Evolutionary conservation across 75 land plant species (phyloP).

Genomic region (Adiantum capillusveneris): DNA sequence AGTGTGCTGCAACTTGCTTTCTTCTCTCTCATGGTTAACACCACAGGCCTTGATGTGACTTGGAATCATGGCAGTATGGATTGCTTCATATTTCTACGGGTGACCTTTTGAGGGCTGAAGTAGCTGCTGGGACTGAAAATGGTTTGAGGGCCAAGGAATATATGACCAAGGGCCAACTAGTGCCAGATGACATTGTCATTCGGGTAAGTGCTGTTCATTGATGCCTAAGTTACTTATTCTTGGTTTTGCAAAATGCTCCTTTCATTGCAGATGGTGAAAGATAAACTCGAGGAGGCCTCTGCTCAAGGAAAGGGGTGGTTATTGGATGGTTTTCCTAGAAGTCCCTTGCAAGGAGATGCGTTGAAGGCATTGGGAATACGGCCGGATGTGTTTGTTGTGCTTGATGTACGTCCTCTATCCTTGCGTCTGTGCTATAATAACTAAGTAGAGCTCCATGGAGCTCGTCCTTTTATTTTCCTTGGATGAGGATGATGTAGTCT

Average conservation of each 20-base stretch:
- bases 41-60: neutral
- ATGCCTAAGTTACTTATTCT: neutral
- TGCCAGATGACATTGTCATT: slow-evolving; percentile 88
- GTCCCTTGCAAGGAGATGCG: slow-evolving; percentile 63
- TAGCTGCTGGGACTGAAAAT: slow-evolving; percentile 62
- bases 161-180: slow-evolving; percentile 71
- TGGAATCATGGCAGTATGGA: slow-evolving; percentile 48
- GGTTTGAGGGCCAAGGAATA: slow-evolving; percentile 78
- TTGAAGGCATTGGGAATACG: slow-evolving; percentile 52
- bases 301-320: slow-evolving; percentile 79
- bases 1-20: too few relatives aligned
- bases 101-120: slow-evolving; percentile 79
- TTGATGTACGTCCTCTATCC: slow-evolving; percentile 48
- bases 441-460: too few relatives aligned
- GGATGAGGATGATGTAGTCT: too few relatives aligned
- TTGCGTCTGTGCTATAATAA: too few relatives aligned
- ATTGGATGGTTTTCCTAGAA: slow-evolving; percentile 92
- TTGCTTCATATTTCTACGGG: slow-evolving; percentile 86
- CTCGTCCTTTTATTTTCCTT: too few relatives aligned
- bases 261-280: slow-evolving; percentile 67
- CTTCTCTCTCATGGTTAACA: slow-evolving; percentile 1
- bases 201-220: slow-evolving; percentile 12
- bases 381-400: slow-evolving; percentile 65
- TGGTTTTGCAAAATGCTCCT: neutral
- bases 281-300: slow-evolving; percentile 39